Evolutionary conservation across 108 stramenopile species (phyloP).

Genomic region (Pseudonitzschia multiseries): DNA sequence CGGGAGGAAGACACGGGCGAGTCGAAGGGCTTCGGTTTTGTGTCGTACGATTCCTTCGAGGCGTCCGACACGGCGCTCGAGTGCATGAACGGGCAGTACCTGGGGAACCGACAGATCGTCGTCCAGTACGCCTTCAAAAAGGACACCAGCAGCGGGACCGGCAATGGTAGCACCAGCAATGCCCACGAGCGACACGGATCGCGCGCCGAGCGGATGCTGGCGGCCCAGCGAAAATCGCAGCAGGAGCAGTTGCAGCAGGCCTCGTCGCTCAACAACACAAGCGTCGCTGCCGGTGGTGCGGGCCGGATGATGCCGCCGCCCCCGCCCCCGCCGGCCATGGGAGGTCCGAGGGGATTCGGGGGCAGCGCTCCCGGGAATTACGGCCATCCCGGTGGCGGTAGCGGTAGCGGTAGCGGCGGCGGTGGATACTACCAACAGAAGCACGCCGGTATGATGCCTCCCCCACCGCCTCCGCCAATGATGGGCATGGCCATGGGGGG

Average conservation of each 20-base stretch:
- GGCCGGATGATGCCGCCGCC: not conserved
- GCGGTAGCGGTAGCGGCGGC: not conserved
- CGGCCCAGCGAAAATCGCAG: constrained; percentile 64
- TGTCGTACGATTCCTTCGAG: constrained; percentile 91
- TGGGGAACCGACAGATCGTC: constrained; percentile 93
- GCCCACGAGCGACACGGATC: constrained; percentile 93
- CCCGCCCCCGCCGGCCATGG: not conserved
- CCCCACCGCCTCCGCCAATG: not conserved
- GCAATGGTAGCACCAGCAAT: not conserved
- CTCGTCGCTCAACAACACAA: not conserved
- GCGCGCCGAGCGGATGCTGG: constrained; percentile 96
- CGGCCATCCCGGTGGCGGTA: not conserved
- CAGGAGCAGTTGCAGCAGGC: constrained; percentile 39
- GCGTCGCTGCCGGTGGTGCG: not conserved
- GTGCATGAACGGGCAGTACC: constrained; percentile 97
- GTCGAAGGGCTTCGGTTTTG: constrained; percentile 96
- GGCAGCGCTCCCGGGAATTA: not conserved
- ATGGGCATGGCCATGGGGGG: not conserved
- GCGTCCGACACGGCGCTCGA: constrained; percentile 96
- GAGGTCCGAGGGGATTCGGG: not conserved
- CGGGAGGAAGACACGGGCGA: constrained; percentile 84
- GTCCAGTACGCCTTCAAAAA: constrained; percentile 99
- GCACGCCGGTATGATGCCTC: not conserved
- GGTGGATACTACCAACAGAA: not conserved
- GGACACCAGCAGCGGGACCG: constrained; percentile 58